Conservation (phyloP, 2,329 filamentous ascomycete genomes). For the Lasiodiplodia sp. region DNA sequence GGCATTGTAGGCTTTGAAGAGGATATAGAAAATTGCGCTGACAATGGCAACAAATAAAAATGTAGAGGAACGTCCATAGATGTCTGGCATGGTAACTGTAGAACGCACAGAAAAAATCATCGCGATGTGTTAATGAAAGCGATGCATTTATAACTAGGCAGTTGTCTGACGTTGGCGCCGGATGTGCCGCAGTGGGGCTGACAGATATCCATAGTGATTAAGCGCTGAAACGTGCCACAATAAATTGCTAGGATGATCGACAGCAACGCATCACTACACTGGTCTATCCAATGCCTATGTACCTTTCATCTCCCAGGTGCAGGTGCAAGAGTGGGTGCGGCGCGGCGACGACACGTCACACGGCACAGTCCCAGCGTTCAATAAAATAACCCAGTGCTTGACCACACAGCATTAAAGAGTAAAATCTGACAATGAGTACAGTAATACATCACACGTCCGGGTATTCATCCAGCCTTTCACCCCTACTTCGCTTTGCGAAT, state of each 20-base stretch:
- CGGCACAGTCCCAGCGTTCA: too few species aligned
- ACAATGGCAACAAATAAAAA: background rate
- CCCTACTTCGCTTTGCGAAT: too few species aligned
- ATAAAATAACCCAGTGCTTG: too few species aligned
- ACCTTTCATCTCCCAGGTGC: rapidly evolving
- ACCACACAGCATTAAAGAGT: too few species aligned
- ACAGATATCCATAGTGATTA: background rate
- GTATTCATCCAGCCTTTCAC: too few species aligned
- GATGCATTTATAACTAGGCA: background rate
- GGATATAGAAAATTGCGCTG: background rate
- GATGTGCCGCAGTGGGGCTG: background rate
- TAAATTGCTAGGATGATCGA: background rate
- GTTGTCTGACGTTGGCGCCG: too few species aligned
- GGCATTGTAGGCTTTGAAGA: background rate
- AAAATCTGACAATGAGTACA: too few species aligned
- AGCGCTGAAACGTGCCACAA: background rate
- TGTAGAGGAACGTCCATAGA: background rate
- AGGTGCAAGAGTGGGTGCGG: too few species aligned
- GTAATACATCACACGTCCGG: too few species aligned
- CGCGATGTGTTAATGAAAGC: background rate
- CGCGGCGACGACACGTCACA: too few species aligned
- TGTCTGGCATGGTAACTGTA: background rate
- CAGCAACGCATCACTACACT: background rate
- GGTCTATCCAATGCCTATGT: too few species aligned
- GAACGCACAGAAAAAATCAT: background rate